Evolutionary conservation across 345 rosid species (phyloP).

Genomic region (Aquilaria sinensis): DNA sequence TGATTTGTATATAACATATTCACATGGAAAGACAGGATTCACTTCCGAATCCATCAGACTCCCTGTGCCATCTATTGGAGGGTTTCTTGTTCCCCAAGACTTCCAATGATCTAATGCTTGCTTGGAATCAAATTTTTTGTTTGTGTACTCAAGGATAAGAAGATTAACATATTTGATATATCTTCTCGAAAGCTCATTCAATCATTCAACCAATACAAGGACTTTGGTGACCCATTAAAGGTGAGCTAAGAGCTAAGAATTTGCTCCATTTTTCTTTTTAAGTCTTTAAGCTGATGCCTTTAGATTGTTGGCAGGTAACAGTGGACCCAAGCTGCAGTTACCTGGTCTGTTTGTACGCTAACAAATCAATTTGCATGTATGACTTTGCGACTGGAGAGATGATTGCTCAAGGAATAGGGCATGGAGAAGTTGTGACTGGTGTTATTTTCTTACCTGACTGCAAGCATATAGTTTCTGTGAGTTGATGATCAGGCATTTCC

Average conservation of each 20-base stretch:
- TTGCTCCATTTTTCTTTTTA: conserved; percentile 4
- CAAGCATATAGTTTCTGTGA: conserved; percentile 78
- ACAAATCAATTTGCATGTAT: conserved; percentile 61
- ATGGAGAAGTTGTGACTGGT: conserved; percentile 74
- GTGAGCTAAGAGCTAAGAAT: conserved; percentile 27
- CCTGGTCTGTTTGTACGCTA: conserved; percentile 67
- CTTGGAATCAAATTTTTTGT: conserved; percentile 13
- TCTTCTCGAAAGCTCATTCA: conserved; percentile 59
- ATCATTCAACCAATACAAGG: conserved; percentile 69
- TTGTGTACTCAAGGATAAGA: conserved; percentile 54
- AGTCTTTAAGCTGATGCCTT: conserved; percentile 18
- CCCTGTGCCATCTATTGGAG: conserved; percentile 7
- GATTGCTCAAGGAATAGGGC: conserved; percentile 66
- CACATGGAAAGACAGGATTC: not conserved
- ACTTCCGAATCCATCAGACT: not conserved
- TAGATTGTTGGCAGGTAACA: conserved; percentile 41
- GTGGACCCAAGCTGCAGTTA: conserved; percentile 79
- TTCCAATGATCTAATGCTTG: conserved; percentile 4
- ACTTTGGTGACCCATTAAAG: conserved; percentile 73
- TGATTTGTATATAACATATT: conserved; percentile 2
- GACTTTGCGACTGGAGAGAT: conserved; percentile 61
- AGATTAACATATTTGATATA: conserved; percentile 55
- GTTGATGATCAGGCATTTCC: conserved; percentile 18
- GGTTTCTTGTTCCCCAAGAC: not conserved
- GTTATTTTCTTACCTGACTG: conserved; percentile 79